Percentiles rank a stretch among this genome's conserved stretches.
These are phyloP conservation scores for Chlorella sp. DNA, from an alignment of 139 green algal genomes.

Conservation along the genomic window DNA sequence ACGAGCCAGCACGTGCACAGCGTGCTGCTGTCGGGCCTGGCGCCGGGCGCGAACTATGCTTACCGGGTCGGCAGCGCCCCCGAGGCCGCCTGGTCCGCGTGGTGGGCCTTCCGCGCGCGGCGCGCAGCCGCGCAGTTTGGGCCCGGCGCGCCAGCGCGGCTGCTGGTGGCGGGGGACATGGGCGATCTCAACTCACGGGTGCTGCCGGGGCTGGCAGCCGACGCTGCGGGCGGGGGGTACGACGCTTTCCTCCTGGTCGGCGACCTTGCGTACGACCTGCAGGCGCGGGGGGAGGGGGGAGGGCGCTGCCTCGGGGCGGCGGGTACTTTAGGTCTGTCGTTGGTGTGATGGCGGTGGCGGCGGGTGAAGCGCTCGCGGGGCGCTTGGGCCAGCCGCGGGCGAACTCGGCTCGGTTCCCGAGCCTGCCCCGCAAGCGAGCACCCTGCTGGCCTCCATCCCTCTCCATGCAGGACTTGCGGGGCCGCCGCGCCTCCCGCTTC, in stretches of 20 bases:
- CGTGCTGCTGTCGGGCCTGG: background rate
- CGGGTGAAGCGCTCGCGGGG: too few relatives aligned
- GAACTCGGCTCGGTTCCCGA: background rate
- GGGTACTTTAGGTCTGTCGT: too few relatives aligned
- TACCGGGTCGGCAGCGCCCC: constrained; percentile 28
- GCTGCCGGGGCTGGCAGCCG: constrained; percentile 8
- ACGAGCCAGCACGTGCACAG: constrained; percentile 3
- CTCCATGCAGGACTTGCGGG: background rate
- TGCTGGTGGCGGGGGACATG: constrained; percentile 34
- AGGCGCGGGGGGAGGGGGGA: background rate
- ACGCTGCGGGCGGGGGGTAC: background rate
- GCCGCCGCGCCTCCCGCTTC: constrained; percentile 10
- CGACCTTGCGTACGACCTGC: constrained; percentile 35
- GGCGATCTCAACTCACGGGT: constrained; percentile 17
- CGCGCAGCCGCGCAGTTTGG: background rate
- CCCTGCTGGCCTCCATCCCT: background rate
- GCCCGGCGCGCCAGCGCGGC: background rate
- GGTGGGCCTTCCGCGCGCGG: background rate
- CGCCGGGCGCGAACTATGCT: background rate
- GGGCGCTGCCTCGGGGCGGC: too few relatives aligned
- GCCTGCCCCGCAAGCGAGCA: background rate
- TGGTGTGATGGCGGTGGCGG: too few relatives aligned
- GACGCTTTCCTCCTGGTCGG: constrained; percentile 22
- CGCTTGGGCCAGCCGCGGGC: background rate
- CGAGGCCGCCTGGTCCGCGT: constrained; percentile 13